Percentiles rank a stretch among this genome's conserved stretches.
Conservation (phyloP, 305 asterid genomes). For the Fraxinus dipetala region DNA sequence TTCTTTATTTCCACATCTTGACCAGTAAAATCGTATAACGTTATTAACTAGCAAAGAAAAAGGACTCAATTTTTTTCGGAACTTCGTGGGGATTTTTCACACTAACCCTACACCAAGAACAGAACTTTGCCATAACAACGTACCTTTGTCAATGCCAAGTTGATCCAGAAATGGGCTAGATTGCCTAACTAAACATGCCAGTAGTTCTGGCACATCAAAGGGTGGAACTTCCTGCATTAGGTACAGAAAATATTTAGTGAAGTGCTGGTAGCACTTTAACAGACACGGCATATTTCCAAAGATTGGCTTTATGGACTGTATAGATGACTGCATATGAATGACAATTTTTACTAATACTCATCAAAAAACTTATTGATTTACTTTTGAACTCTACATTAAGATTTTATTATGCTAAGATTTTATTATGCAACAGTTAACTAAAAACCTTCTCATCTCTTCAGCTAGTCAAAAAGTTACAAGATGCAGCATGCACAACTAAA, state of each 20-base stretch:
- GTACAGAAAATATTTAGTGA: conserved; percentile 10
- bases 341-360: not conserved
- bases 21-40: conserved; percentile 1
- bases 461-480: conserved; percentile 11
- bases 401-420: not conserved
- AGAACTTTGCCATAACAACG: conserved; percentile 16
- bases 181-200: conserved; percentile 93
- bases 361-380: not conserved
- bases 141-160: conserved; percentile 82
- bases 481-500: not conserved
- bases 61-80: not conserved
- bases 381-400: not conserved
- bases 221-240: conserved; percentile 82
- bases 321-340: not conserved
- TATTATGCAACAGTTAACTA: not conserved
- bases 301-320: not conserved
- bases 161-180: conserved; percentile 94
- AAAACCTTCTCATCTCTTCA: conserved; percentile 10
- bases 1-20: not conserved
- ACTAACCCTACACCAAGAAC: not conserved
- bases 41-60: conserved; percentile 4
- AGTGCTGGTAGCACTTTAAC: not conserved
- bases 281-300: not conserved
- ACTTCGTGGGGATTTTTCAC: conserved; percentile 1
- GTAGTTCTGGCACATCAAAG: conserved; percentile 79